Evolutionary conservation across 371 early-diverging fungal species (phyloP), one percentile per base, ranked within the genome.

Genomic region (Phascolomyces articulosus): DNA sequence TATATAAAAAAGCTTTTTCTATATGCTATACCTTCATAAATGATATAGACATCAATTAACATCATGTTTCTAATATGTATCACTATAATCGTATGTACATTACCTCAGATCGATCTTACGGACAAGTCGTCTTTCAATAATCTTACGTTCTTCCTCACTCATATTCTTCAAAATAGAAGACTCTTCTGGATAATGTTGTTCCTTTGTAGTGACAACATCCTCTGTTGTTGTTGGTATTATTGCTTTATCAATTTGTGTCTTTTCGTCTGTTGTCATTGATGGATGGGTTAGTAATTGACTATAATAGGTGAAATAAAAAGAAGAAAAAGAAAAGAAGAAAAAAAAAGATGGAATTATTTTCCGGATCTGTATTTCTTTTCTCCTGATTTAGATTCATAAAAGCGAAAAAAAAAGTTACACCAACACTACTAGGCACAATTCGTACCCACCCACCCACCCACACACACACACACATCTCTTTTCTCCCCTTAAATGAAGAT

Each of bases 31-130:
- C n/a, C n/a, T n/a, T n/a, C n/a, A n/a, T n/a, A n/a, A n/a, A n/a
- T n/a, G n/a, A n/a, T n/a, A n/a, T n/a, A n/a, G n/a, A n/a, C n/a
- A n/a, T n/a, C n/a, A n/a, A n/a, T n/a, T n/a, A n/a, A n/a, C n/a
- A n/a, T n/a, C n/a, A n/a, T n/a, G n/a, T n/a, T n/a, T n/a, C n/a
- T n/a, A n/a, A n/a, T n/a, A n/a, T n/a, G n/a, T n/a, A n/a, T n/a
- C n/a, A n/a, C n/a, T n/a, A n/a, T n/a, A n/a, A n/a, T n/a, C n/a
- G n/a, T n/a, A 44, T 6, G 16, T 44, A 44, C 44, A 13, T 13
- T n/a, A 66, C 66, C 66, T 23, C 29, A 66, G 21, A 60, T 66
- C 66, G n/a, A 66, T 66, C 40, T 66, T 66, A 29, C 66, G 66
- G 23, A 66, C 64, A 15, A 63, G 55, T 8, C 63, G 38, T 6